Evolutionary conservation across 768 basidiomycete genomes (phyloP), one percentile per base, ranked within the genome.

Genomic region (Boletus coccyginus): DNA sequence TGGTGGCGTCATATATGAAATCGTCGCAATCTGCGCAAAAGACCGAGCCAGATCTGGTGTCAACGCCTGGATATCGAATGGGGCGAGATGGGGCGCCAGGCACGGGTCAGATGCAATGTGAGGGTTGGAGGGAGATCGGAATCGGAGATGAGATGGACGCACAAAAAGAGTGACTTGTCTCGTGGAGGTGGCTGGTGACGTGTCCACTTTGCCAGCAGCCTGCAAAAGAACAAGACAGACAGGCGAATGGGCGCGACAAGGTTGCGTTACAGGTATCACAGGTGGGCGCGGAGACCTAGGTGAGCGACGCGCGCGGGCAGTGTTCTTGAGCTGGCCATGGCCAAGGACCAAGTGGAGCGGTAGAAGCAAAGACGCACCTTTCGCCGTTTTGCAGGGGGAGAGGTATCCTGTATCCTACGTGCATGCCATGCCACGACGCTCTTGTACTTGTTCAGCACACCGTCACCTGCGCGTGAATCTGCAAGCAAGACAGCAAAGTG

Each of bases 11-110:
- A 61, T 87, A 87, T 24, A 92, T 78, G 56, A 92, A 86, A 66
- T 94, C 88, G 38, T 86, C 78, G 72, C 93, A 95, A 35, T 78
- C 74, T 3, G 74, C 68, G 67, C 94, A 95, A 65, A 82, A 94
- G 3, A 94, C 73, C 11, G 77, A 76, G n/a, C 94, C 93, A 0
- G 85, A 81, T 60, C 81, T 82, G 5, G 82, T 75, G 68, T 95
- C 92, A 29, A 83, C 82, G 64, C 87, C 93, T 94, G 62, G 9
- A 59, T 42, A 56, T 41, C 41, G 13, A 46, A 56, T n/a, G 19
- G 40, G 35, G 14, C 19, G 16, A 41, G 29, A 48, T 31, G 53
- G 13, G 7, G 14, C 10, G 19, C 42, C 41, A 55, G 54, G 27
- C 27, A 27, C 27, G 27, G 27, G 27, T 5, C 27, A 27, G 17